Evolutionary conservation across 108 stramenopile genomes (phyloP), one percentile per base, ranked within the genome.

Genomic region (Conticribra weissflogii): DNA sequence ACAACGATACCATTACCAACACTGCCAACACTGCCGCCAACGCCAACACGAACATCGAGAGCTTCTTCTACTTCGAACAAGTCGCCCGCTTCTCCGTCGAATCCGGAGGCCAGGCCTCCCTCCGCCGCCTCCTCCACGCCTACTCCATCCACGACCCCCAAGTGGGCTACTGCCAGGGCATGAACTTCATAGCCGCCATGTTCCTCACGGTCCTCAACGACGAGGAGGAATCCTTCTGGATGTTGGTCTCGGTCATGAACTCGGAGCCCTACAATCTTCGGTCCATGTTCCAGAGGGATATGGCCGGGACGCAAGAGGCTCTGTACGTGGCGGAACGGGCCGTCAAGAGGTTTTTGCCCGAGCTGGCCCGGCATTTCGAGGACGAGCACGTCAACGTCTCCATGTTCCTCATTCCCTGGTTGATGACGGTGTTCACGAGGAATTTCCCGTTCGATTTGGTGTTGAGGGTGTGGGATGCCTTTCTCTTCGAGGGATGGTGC

Each of bases 381-480:
- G 84, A 75, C 23, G 86, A 98, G 59, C 61, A 79, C 60, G 79
- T 98, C 30, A 89, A 96, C 44, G 81, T 93, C 1, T 85, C 93
- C 48, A 99, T 99, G 98, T 99, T 90, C 66, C 94, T 95, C 9
- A 97, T 96, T 19, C 97, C 96, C 63, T 99, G 98, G 98, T 59
- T 97, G 46, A 61, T 99, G 63, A 97, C 97, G 12, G 73, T 96
- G 21, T 99, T 92, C 83, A 95, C 96, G 19, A 88, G 83, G 72
- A 84, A 78, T 27, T 98, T 99, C 79, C 92, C 93, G 29, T 98
- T 98, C 79, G 94, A 97, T 63, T 76, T 98, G 55, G 97, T 97
- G 17, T 72, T 85, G n/a, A 72, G 94, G 12, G 96, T 98, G 23
- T 98, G 96, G 96, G 98, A 99, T 63, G 67, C 60, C 61, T 95